Conservation (phyloP, 306 rosid genomes). For the Pterocarpus macrocarpus region DNA sequence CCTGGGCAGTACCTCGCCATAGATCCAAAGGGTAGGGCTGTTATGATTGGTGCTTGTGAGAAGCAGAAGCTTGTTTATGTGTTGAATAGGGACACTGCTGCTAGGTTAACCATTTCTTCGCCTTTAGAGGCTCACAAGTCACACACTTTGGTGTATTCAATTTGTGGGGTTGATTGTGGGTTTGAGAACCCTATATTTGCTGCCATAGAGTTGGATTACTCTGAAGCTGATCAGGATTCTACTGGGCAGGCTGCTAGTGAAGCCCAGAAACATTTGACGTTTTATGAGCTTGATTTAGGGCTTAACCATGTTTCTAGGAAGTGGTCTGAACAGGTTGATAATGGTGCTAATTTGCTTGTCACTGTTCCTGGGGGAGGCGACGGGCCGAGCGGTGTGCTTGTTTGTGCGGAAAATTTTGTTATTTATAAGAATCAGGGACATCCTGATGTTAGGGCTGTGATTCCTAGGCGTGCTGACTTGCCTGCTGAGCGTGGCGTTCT, state of each 20-base stretch:
- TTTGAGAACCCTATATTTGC: constrained; percentile 97
- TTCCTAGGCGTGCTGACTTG: constrained; percentile 86
- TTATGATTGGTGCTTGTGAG: constrained; percentile 95
- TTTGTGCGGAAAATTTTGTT: constrained; percentile 95
- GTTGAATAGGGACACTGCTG: constrained; percentile 89
- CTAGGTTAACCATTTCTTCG: constrained; percentile 92
- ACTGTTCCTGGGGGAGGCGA: constrained; percentile 98
- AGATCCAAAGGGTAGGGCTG: constrained; percentile 97
- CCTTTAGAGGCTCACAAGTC: constrained; percentile 96
- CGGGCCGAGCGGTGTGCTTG: constrained; percentile 97
- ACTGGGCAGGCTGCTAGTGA: constrained; percentile 85
- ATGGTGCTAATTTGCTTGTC: constrained; percentile 90
- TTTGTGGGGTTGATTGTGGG: constrained; percentile 95
- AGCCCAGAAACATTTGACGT: constrained; percentile 84
- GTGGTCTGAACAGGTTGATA: constrained; percentile 97
- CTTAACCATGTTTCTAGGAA: constrained; percentile 95
- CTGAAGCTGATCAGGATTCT: constrained; percentile 86
- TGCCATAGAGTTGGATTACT: constrained; percentile 91
- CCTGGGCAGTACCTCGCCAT: constrained; percentile 92
- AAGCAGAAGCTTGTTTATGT: constrained; percentile 96
- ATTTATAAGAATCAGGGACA: constrained; percentile 96
- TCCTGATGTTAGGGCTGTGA: constrained; percentile 87
- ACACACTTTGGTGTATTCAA: constrained; percentile 84
- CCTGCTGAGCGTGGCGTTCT: constrained; percentile 93
- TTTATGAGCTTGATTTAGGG: constrained; percentile 94